phyloP scores from a whole-genome alignment of 345 rosid genomes.

The Gossypium thurberi region DNA sequence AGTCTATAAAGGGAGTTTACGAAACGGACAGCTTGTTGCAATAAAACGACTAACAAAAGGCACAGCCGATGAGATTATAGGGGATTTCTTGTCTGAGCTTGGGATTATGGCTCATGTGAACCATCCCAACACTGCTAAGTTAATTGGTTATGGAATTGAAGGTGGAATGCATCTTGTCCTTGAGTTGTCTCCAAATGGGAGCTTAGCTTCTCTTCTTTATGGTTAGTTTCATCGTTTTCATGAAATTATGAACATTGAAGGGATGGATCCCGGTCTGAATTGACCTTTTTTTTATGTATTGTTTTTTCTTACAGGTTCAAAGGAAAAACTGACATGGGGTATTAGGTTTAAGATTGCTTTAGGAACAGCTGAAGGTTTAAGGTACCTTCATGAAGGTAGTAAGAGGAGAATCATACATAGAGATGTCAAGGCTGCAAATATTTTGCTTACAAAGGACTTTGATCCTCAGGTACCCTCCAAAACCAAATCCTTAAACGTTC shows the following conservation, averaged over 20 bases:
- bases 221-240: slow-evolving; percentile 33
- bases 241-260: neutral
- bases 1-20: slow-evolving; percentile 63
- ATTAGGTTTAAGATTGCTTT: slow-evolving; percentile 57
- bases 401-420: slow-evolving; percentile 70
- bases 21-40: slow-evolving; percentile 61
- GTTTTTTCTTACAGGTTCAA: slow-evolving; percentile 32
- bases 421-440: slow-evolving; percentile 80
- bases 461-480: slow-evolving; percentile 51
- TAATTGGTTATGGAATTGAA: slow-evolving; percentile 84
- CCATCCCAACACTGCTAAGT: slow-evolving; percentile 77
- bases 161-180: slow-evolving; percentile 95
- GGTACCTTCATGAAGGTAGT: slow-evolving; percentile 69
- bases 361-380: slow-evolving; percentile 58
- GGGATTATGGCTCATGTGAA: slow-evolving; percentile 97
- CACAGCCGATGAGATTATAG: slow-evolving; percentile 54
- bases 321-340: slow-evolving; percentile 53
- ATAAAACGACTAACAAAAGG: slow-evolving; percentile 72
- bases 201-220: slow-evolving; percentile 78
- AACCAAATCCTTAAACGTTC: neutral
- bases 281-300: neutral
- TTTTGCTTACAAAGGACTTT: slow-evolving; percentile 65
- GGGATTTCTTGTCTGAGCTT: slow-evolving; percentile 71
- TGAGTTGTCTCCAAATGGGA: slow-evolving; percentile 79
- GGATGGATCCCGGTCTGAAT: neutral